phyloP scores from a whole-genome alignment of 305 asterid species.

The Solanum hybrid region DNA sequence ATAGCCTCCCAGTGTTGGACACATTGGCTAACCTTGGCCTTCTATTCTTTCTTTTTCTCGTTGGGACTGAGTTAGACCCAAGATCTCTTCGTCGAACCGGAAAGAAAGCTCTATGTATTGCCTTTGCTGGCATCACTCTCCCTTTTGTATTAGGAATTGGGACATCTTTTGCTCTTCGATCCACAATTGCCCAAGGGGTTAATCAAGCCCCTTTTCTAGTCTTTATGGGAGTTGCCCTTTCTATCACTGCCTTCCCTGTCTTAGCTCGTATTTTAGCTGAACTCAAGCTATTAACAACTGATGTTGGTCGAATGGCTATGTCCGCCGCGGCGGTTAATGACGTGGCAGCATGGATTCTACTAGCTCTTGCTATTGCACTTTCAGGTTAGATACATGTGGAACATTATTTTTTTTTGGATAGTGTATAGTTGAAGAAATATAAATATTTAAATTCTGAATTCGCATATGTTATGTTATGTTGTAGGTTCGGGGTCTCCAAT shows the following conservation, averaged over 20 bases:
- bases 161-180: conserved; percentile 12
- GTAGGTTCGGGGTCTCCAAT: conserved; percentile 7
- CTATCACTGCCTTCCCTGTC: conserved; percentile 24
- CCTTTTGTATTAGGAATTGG: conserved; percentile 24
- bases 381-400: background rate
- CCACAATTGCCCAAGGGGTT: conserved; percentile 12
- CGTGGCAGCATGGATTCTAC: conserved; percentile 16
- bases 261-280: conserved; percentile 21
- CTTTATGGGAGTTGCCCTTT: conserved; percentile 29
- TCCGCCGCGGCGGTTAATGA: conserved; percentile 19
- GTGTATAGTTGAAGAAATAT: background rate
- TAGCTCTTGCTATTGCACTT: conserved; percentile 17
- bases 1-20: conserved; percentile 21
- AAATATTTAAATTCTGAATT: background rate
- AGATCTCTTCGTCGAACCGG: conserved; percentile 18
- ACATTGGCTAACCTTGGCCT: conserved; percentile 26
- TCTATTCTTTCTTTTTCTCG: conserved; percentile 23
- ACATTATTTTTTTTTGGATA: background rate
- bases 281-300: conserved; percentile 20
- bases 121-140: conserved; percentile 19
- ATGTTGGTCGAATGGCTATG: conserved; percentile 22
- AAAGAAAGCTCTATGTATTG: conserved; percentile 15
- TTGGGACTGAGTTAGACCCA: conserved; percentile 21
- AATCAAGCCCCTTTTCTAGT: conserved; percentile 15
- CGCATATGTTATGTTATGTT: background rate